These are phyloP conservation scores for Puccinellia tenuiflora DNA, from an alignment of 176 grass and related monocot species.

Conservation along the genomic window DNA sequence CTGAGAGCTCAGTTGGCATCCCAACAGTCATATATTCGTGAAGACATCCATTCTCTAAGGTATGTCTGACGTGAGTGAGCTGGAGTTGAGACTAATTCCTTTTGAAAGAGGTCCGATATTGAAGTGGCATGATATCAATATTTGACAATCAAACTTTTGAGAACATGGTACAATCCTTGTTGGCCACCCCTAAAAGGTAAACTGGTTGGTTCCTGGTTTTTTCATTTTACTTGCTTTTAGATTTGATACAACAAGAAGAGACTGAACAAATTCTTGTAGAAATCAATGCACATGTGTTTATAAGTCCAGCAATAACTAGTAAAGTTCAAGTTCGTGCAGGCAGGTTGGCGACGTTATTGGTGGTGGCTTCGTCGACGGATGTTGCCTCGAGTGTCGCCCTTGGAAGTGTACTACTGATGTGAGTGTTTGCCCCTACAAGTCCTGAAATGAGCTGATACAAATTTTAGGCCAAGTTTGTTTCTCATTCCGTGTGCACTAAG, in stretches of 20 bases:
- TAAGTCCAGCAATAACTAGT: too few species aligned
- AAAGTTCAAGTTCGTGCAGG: too few species aligned
- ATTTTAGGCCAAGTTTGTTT: too few species aligned
- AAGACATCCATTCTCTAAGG: constrained; percentile 39
- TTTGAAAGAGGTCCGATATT: not conserved
- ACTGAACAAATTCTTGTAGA: not conserved
- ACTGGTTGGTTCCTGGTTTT: not conserved
- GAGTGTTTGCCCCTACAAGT: too few species aligned
- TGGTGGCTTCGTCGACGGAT: too few species aligned
- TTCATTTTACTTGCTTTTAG: not conserved
- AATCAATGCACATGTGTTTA: not conserved
- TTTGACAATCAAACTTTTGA: not conserved
- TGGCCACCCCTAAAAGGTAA: not conserved
- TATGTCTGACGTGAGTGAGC: constrained; percentile 6
- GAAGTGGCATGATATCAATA: not conserved
- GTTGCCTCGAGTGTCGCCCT: too few species aligned
- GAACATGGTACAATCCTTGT: constrained; percentile 4
- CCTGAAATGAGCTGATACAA: not conserved
- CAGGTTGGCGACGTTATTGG: too few species aligned
- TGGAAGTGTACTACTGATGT: too few species aligned
- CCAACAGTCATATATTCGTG: constrained; percentile 25
- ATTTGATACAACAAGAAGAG: not conserved
- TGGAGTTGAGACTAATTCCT: not conserved
- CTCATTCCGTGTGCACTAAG: too few species aligned
- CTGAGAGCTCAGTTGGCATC: constrained; percentile 34